phyloP scores from a whole-genome alignment of 202 grass and related monocot genomes.

The Carex sylvatica region DNA sequence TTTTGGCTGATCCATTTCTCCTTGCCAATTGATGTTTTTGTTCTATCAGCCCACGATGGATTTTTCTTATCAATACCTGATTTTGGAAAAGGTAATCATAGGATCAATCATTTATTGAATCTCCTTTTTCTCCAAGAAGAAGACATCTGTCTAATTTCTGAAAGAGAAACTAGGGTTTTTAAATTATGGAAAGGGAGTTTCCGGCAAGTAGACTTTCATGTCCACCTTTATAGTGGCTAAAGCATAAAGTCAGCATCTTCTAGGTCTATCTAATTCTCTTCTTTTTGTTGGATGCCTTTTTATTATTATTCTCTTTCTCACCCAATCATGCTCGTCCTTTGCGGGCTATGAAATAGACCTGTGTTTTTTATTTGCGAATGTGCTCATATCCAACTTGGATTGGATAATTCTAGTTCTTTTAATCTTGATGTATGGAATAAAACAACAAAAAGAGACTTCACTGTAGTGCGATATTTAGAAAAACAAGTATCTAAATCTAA shows the following conservation, averaged over 20 bases:
- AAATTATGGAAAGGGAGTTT: conserved; percentile 34
- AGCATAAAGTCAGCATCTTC: conserved; percentile 51
- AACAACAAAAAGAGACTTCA: neutral
- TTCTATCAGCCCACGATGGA: conserved; percentile 49
- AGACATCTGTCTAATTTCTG: conserved; percentile 44
- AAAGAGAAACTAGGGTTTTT: conserved; percentile 21
- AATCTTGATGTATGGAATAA: neutral
- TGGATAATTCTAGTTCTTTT: conserved; percentile 16
- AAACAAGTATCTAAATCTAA: neutral
- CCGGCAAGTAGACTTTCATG: conserved; percentile 44
- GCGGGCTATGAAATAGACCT: conserved; percentile 45
- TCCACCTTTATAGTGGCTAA: conserved; percentile 49
- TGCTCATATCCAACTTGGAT: conserved; percentile 22
- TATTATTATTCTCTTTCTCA: conserved; percentile 37
- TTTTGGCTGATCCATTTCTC: conserved; percentile 36
- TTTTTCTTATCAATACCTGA: conserved; percentile 70
- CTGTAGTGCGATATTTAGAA: neutral
- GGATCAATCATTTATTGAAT: conserved; percentile 91
- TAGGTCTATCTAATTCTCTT: conserved; percentile 48
- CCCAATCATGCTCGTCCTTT: conserved; percentile 55
- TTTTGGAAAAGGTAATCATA: conserved; percentile 54
- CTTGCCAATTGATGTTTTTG: conserved; percentile 18
- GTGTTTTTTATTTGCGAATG: conserved; percentile 30
- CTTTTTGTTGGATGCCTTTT: conserved; percentile 38
- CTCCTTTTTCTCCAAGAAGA: conserved; percentile 41